phyloP scores from a whole-genome alignment of 1,284 basidiomycete genomes.

The Cryptococcus sp. region DNA sequence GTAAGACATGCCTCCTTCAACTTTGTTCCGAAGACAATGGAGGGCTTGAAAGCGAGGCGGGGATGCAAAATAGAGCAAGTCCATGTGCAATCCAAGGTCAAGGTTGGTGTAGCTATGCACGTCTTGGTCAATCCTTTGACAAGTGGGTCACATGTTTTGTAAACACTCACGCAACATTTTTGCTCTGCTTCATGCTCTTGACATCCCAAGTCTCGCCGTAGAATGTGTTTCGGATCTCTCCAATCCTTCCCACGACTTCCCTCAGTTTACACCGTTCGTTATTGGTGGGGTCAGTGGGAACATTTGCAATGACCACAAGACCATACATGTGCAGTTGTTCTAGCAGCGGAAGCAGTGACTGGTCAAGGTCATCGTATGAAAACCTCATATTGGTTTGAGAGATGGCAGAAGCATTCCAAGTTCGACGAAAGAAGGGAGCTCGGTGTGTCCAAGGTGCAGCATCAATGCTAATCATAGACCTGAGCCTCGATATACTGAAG shows the following conservation, averaged over 20 bases:
- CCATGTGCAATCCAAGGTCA: conserved; percentile 87
- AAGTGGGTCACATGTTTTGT: no score
- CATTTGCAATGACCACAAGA: conserved; percentile 55
- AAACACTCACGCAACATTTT: conserved; percentile 68
- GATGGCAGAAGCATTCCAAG: conserved; percentile 8
- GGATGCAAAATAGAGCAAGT: conserved; percentile 79
- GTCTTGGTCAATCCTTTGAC: neutral
- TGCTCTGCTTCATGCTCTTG: conserved; percentile 66
- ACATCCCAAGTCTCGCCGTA: conserved; percentile 93
- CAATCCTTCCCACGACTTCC: conserved; percentile 63
- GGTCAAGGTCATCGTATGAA: conserved; percentile 7
- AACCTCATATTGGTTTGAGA: conserved; percentile 2
- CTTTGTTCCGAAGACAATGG: conserved; percentile 77
- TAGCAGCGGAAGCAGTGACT: conserved; percentile 20
- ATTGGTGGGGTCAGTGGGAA: conserved; percentile 59
- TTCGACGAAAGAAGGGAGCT: conserved; percentile 4
- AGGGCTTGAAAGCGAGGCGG: conserved; percentile 86
- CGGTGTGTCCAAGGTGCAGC: neutral
- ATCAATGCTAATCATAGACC: neutral
- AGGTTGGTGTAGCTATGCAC: conserved; percentile 72
- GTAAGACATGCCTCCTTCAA: conserved; percentile 79
- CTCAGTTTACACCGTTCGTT: conserved; percentile 64
- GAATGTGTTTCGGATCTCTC: conserved; percentile 79
- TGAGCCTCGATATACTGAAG: neutral
- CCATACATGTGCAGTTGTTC: conserved; percentile 54